A percentile compares a stretch with the other conserved stretches of the same genome.
Conservation (phyloP, 192 early-diverging fungal species). For the Gigaspora rosea region DNA sequence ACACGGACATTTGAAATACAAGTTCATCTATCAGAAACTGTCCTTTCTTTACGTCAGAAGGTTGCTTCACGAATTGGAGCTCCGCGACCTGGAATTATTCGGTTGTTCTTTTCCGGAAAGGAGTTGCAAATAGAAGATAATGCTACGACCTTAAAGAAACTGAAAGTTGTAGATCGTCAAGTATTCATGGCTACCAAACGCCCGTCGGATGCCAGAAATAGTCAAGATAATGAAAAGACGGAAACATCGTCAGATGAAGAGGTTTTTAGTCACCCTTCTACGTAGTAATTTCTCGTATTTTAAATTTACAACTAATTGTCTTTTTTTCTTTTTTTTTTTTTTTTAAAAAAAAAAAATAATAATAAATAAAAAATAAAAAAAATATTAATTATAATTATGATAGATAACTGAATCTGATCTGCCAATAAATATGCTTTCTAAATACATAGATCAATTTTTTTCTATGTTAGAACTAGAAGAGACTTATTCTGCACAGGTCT, state of each 20-base stretch:
- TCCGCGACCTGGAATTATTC: conserved; percentile 33
- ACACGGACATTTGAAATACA: conserved; percentile 39
- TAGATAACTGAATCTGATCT: conserved; percentile 32
- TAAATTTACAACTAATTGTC: neutral
- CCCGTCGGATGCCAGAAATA: neutral
- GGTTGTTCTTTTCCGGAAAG: conserved; percentile 43
- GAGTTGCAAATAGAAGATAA: conserved; percentile 37
- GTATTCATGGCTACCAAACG: conserved; percentile 42
- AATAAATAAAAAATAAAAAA: too few relatives aligned
- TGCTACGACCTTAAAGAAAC: conserved; percentile 42
- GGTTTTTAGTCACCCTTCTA: neutral
- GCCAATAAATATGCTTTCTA: conserved; percentile 46
- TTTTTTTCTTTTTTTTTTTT: neutral
- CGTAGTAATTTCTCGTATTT: neutral
- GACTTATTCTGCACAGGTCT: conserved; percentile 48
- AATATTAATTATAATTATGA: too few relatives aligned
- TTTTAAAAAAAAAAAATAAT: neutral
- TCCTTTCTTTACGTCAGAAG: conserved; percentile 36
- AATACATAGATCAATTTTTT: conserved; percentile 47
- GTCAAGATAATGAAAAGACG: conserved; percentile 12
- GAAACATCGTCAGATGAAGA: neutral
- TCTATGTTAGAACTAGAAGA: conserved; percentile 46
- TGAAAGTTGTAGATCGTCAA: conserved; percentile 40
- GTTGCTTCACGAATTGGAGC: conserved; percentile 38
- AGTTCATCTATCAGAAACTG: conserved; percentile 39